Evolutionary conservation across 768 basidiomycete species (phyloP), one percentile per base, ranked within the genome.

Genomic region (Sporobolomyces pararoseus): DNA sequence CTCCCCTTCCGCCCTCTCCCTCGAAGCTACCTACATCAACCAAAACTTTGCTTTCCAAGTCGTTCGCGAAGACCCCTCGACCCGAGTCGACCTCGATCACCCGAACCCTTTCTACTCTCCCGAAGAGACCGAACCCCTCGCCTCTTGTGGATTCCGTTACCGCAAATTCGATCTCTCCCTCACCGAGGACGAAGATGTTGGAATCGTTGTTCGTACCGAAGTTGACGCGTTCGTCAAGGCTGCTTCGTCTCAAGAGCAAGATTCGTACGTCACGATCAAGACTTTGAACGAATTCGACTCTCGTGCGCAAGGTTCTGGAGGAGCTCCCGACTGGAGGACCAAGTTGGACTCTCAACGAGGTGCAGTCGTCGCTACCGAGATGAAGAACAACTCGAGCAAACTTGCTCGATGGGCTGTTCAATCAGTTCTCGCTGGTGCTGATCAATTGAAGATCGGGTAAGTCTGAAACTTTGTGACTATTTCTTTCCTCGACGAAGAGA

Each of bases 351-450:
- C 89, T 7, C 93, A 97, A 80, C 86, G 93, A 52, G 96, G 96
- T 71, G 96, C 96, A 3, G 95, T 99, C 50, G 93, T 98, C 68
- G 92, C 96, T 42, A 94, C 91, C 31, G 96, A 99, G 83, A 98
- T 98, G 96, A 99, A 98, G 83, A 99, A 99, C 81, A 99, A 99
- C 82, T 90, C 88, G 76, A 93, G 88, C 82, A 99, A 99, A 80
- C 85, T 99, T 34, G 93, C 94, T 25, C 89, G 95, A 77, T 99
- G 95, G 93, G 88, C 95, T 0, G 90, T 97, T 23, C 93, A 97
- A 82, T 89, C 89, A 78, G 84, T 97, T 46, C 83, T 99, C 42
- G 92, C 96, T 51, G 96, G 96, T 51, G 95, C 93, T 27, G 96
- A 98, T 59, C 81, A 88, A 70, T 89, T 98, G 87, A 99, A 98